These are phyloP conservation scores for Aspergillus awamori DNA, from an alignment of 2,329 filamentous ascomycete species.

Conservation along the genomic window DNA sequence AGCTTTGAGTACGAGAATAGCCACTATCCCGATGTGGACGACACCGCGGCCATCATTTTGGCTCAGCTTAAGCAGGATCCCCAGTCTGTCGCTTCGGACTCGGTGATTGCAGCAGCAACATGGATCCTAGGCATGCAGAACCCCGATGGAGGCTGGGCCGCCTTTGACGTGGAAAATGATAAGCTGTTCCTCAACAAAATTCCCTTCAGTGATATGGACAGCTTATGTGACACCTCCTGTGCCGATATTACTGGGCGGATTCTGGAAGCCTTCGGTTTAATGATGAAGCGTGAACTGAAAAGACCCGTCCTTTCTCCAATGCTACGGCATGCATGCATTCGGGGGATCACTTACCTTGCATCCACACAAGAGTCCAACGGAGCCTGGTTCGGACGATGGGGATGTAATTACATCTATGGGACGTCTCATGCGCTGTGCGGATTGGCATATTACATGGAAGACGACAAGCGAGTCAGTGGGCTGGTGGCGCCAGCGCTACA, in stretches of 20 bases:
- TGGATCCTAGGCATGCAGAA: constrained; percentile 45
- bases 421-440: constrained; percentile 38
- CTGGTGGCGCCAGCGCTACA: constrained; percentile 10
- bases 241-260: constrained; percentile 40
- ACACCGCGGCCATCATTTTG: constrained; percentile 36
- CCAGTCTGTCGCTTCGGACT: background rate
- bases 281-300: constrained; percentile 15
- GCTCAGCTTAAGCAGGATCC: constrained; percentile 31
- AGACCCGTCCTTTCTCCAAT: background rate
- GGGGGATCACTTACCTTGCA: constrained; percentile 30
- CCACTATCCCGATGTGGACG: constrained; percentile 39
- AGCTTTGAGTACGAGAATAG: constrained; percentile 37
- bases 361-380: constrained; percentile 30
- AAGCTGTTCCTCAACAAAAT: constrained; percentile 38
- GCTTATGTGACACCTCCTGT: constrained; percentile 37
- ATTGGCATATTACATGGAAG: constrained; percentile 24
- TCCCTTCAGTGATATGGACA: constrained; percentile 42
- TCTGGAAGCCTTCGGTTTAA: constrained; percentile 34
- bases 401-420: constrained; percentile 39
- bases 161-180: constrained; percentile 41
- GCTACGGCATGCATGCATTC: constrained; percentile 13
- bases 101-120: constrained; percentile 17
- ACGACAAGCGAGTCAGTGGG: background rate
- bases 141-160: constrained; percentile 41
- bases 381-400: constrained; percentile 40